Evolutionary conservation across 768 basidiomycete genomes (phyloP).

Genomic region (Mycena vitilis): DNA sequence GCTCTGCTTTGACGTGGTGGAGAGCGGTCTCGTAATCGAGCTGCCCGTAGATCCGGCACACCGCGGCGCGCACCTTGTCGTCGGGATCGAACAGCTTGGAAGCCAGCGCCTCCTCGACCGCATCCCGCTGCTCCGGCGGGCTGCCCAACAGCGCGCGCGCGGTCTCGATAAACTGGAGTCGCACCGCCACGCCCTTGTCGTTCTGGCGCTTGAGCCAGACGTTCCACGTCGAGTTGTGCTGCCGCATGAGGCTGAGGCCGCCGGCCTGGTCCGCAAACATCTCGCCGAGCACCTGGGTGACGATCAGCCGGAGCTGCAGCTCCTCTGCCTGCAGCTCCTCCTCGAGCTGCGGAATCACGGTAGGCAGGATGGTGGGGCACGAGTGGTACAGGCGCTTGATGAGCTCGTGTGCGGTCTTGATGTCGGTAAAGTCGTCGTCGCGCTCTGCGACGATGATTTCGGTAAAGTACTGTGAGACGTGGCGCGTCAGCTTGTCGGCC

Average conservation of each 20-base stretch:
- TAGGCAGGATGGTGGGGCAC: constrained; percentile 85
- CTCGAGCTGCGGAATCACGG: constrained; percentile 93
- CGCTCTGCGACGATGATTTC: constrained; percentile 78
- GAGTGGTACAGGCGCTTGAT: constrained; percentile 84
- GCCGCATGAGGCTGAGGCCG: constrained; percentile 72
- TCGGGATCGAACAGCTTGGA: constrained; percentile 87
- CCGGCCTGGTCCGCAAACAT: constrained; percentile 89
- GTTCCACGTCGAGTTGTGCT: constrained; percentile 88
- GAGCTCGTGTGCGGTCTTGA: constrained; percentile 84
- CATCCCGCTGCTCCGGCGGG: constrained; percentile 73
- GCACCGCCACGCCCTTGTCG: constrained; percentile 78
- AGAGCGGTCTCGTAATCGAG: constrained; percentile 92
- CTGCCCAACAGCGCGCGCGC: constrained; percentile 69
- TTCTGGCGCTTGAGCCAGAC: constrained; percentile 84
- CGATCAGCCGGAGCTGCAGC: constrained; percentile 75
- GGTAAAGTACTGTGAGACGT: constrained; percentile 93
- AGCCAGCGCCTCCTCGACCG: constrained; percentile 76
- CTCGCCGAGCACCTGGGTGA: constrained; percentile 88
- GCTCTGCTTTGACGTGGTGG: constrained; percentile 77
- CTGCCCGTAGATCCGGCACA: constrained; percentile 82
- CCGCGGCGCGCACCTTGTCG: constrained; percentile 88
- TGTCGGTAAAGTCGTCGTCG: constrained; percentile 71
- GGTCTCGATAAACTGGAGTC: constrained; percentile 84
- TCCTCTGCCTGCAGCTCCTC: constrained; percentile 88
- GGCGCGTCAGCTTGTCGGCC: constrained; percentile 87